These are phyloP conservation scores for Mucor lusitanicus DNA, from an alignment of 371 early-diverging fungal species.

Conservation along the genomic window DNA sequence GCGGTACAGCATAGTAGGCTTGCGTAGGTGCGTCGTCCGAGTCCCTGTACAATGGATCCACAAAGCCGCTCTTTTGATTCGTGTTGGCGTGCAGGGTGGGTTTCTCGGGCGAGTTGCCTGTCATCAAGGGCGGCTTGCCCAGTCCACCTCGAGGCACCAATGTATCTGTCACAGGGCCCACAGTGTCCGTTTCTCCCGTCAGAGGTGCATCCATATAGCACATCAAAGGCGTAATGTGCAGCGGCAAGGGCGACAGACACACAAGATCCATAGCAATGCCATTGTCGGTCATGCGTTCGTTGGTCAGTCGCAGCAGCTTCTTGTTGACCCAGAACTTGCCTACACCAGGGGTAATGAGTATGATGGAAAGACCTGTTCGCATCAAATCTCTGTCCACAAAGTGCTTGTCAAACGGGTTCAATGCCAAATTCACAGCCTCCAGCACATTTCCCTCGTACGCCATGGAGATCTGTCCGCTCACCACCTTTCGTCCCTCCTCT, in stretches of 20 bases:
- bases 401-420: constrained; percentile 93
- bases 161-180: constrained; percentile 16
- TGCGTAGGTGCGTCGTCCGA: constrained; percentile 39
- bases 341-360: constrained; percentile 87
- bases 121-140: constrained; percentile 8
- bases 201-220: constrained; percentile 62
- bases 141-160: constrained; percentile 2
- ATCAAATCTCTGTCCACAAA: constrained; percentile 92
- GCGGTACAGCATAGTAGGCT: constrained; percentile 78
- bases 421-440: constrained; percentile 93
- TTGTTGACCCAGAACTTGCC: constrained; percentile 89
- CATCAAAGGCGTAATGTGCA: constrained; percentile 90
- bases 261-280: constrained; percentile 94
- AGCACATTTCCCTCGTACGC: constrained; percentile 92
- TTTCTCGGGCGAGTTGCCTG: constrained; percentile 39
- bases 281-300: constrained; percentile 93
- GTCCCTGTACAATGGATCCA: constrained; percentile 63
- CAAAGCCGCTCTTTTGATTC: constrained; percentile 37
- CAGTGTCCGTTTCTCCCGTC: constrained; percentile 18
- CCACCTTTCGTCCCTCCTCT: constrained; percentile 49
- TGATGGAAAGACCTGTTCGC: constrained; percentile 91
- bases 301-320: constrained; percentile 82
- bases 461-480: constrained; percentile 70
- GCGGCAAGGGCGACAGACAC: constrained; percentile 85
- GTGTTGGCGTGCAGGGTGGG: constrained; percentile 16